Evolutionary conservation across 768 basidiomycete species (phyloP).

Genomic region (Podaxis sp.): DNA sequence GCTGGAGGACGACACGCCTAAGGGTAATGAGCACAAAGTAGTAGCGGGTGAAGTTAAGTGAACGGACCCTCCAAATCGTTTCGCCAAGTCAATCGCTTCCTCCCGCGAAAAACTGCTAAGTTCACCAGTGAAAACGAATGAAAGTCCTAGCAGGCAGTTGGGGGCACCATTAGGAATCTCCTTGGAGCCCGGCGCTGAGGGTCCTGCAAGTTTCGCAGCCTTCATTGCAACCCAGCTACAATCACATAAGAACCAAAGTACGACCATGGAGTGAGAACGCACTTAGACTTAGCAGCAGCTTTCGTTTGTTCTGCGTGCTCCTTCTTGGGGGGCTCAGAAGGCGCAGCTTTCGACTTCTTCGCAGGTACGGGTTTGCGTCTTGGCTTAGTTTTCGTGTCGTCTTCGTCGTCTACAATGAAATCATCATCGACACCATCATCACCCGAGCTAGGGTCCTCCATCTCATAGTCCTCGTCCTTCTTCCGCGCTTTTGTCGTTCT

Average conservation of each 20-base stretch:
- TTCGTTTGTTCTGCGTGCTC: constrained; percentile 21
- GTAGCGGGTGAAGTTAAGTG: not conserved
- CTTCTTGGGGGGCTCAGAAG: constrained; percentile 16
- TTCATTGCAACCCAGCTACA: constrained; percentile 41
- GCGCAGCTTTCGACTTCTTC: constrained; percentile 6
- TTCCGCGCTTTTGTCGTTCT: constrained; percentile 18
- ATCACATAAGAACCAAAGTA: not conserved
- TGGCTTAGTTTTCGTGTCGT: constrained; percentile 21
- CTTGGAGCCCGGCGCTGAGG: constrained; percentile 63
- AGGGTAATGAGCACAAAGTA: not conserved
- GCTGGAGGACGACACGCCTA: constrained; percentile 83
- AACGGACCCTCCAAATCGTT: constrained; percentile 87
- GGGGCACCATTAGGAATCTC: constrained; percentile 67
- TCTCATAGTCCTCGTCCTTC: constrained; percentile 25
- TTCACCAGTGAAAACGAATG: constrained; percentile 96
- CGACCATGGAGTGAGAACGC: not conserved
- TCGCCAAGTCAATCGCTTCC: constrained; percentile 82
- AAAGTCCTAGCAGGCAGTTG: constrained; percentile 76
- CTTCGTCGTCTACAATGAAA: constrained; percentile 14
- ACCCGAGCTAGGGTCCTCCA: constrained; percentile 12
- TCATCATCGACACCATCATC: constrained; percentile 16
- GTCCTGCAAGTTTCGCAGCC: constrained; percentile 60
- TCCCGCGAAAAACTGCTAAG: constrained; percentile 82
- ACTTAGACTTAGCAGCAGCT: constrained; percentile 14
- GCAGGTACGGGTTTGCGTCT: constrained; percentile 1